phyloP scores from a whole-genome alignment of 768 basidiomycete genomes.

The Lanmaoa rubissima region DNA sequence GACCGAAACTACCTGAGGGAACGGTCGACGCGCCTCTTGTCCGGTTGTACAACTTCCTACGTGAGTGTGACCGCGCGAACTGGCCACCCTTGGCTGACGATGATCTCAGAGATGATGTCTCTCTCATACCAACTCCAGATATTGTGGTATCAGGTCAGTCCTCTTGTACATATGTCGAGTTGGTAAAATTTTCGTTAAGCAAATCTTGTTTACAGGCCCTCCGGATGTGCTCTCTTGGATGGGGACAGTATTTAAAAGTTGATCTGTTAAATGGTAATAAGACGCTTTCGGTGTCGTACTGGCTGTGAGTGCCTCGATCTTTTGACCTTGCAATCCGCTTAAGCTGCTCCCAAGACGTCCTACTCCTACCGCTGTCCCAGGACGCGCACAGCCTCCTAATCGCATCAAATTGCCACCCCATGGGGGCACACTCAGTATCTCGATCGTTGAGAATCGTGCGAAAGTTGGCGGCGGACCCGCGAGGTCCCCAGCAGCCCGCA shows the following conservation, averaged over 20 bases:
- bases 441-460: conserved; percentile 56
- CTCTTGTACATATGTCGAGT: not conserved
- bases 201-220: conserved; percentile 45
- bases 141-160: conserved; percentile 68
- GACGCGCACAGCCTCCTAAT: conserved; percentile 28
- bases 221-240: conserved; percentile 81
- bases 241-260: conserved; percentile 74
- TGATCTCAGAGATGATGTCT: conserved; percentile 76
- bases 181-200: not conserved
- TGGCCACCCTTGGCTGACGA: not conserved
- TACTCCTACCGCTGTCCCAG: conserved; percentile 29
- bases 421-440: conserved; percentile 74
- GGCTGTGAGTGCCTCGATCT: conserved; percentile 59
- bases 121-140: conserved; percentile 92
- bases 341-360: conserved; percentile 36
- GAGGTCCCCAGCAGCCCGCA: conserved; percentile 52
- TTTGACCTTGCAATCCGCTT: not conserved
- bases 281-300: conserved; percentile 74
- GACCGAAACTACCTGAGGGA: conserved; percentile 52
- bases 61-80: conserved; percentile 44
- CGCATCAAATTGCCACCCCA: conserved; percentile 50
- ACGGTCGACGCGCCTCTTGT: conserved; percentile 81
- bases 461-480: conserved; percentile 43
- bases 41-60: conserved; percentile 84
- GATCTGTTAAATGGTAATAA: conserved; percentile 69